Percentiles rank a stretch among this genome's conserved stretches.
Conservation (phyloP, 345 rosid genomes). For the Linum lewisii region DNA sequence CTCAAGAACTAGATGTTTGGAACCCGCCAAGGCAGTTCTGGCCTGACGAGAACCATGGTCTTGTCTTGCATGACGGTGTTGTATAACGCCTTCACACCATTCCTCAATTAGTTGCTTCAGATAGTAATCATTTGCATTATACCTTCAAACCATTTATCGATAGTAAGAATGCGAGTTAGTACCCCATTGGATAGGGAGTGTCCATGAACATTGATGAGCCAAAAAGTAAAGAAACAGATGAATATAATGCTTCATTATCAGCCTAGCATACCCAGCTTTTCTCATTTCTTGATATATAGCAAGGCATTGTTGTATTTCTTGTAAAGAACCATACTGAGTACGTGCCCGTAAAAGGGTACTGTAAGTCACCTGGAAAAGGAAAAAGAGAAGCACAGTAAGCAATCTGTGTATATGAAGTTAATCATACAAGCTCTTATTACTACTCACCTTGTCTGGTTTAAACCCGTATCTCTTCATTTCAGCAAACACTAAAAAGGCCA, state of each 20-base stretch:
- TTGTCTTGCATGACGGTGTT: conserved; percentile 30
- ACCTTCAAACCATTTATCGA: conserved; percentile 32
- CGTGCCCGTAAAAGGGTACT: conserved; percentile 75
- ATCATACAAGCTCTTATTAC: neutral
- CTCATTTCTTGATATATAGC: conserved; percentile 86
- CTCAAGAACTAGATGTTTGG: conserved; percentile 62
- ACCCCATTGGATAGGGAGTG: neutral
- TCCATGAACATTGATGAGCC: no score
- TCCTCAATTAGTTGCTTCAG: conserved; percentile 85
- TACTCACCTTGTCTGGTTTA: conserved; percentile 70
- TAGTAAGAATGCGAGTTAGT: neutral
- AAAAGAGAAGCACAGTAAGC: conserved; percentile 9
- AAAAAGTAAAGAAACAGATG: neutral
- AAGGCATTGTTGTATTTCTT: conserved; percentile 80
- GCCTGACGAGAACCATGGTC: conserved; percentile 23
- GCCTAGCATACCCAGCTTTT: conserved; percentile 63
- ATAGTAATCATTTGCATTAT: conserved; percentile 64
- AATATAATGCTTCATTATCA: no score
- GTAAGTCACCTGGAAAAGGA: conserved; percentile 67
- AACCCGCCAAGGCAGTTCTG: conserved; percentile 32
- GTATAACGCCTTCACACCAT: conserved; percentile 94
- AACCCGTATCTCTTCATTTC: conserved; percentile 76
- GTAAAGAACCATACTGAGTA: conserved; percentile 67
- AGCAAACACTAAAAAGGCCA: conserved; percentile 68
- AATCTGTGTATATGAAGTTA: neutral